Conservation (phyloP, 352 stramenopile genomes). For the Phytophthora lateralis region DNA sequence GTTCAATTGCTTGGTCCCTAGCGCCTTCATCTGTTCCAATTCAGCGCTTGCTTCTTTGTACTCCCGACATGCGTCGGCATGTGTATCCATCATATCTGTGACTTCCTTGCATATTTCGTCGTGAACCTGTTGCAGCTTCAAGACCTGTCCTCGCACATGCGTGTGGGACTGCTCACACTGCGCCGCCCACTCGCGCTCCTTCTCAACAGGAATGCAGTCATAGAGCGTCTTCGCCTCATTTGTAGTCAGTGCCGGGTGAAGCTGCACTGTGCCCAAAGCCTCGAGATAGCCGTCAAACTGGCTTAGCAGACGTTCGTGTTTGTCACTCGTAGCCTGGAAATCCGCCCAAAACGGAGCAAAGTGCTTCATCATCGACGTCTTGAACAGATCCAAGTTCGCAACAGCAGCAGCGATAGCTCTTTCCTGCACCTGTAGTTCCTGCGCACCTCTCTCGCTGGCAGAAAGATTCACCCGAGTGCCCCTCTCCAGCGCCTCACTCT, state of each 20-base stretch:
- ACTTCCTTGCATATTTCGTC: constrained; percentile 77
- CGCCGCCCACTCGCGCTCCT: constrained; percentile 76
- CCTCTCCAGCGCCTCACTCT: constrained; percentile 67
- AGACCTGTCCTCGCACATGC: constrained; percentile 66
- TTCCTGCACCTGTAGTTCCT: constrained; percentile 68
- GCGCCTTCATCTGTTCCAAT: constrained; percentile 56
- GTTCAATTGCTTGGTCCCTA: constrained; percentile 47
- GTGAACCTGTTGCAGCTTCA: constrained; percentile 66
- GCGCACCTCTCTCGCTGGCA: constrained; percentile 55
- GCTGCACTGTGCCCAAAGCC: constrained; percentile 54
- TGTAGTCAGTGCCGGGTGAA: constrained; percentile 71
- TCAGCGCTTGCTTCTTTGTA: constrained; percentile 53
- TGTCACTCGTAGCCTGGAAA: constrained; percentile 58
- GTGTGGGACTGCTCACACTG: constrained; percentile 83
- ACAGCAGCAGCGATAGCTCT: constrained; percentile 76
- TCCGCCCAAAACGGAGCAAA: constrained; percentile 85
- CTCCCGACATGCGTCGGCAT: constrained; percentile 47
- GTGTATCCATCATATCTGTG: constrained; percentile 46
- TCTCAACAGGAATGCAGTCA: constrained; percentile 83
- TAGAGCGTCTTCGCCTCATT: constrained; percentile 68
- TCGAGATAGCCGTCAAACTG: constrained; percentile 77
- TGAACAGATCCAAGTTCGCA: constrained; percentile 83
- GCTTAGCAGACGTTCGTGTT: constrained; percentile 64
- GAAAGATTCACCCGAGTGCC: constrained; percentile 59
- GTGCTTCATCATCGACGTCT: constrained; percentile 81